Evolutionary conservation across 306 rosid genomes (phyloP), one percentile per base, ranked within the genome.

Genomic region (Lathyrus sativus): DNA sequence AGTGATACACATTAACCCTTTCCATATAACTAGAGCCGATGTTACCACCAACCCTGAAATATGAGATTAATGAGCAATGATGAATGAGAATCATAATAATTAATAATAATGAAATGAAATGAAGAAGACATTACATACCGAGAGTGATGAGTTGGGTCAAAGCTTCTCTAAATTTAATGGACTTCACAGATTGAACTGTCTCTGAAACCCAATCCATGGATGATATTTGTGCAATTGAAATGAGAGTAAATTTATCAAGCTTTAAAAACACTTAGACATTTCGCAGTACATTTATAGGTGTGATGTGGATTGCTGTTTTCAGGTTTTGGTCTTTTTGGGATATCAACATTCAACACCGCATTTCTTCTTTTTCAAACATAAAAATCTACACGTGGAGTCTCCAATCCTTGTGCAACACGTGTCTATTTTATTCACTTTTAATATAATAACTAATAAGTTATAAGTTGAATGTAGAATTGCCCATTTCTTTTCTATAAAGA

Each of bases 11-110:
- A 87, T 89, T 64, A 92, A 74, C 19, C 83, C 95, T 85, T 87
- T 89, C 98, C 98, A 92, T 68, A 89, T 83, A 41, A 89, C 73
- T 42, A 92, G 81, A 6, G 96, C 98, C 13, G 96, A 83, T 35
- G 96, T 76, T 24, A 87, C 89, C 73, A 92, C 83, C 95, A 92
- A 72, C 29, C 98, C 98, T 89, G 85, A 65, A 70, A n/a, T 14
- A 58, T 14, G 6, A 6, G 31, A 13, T 15, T 2, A 10, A 60
- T 33, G 7, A 11, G 37, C 6, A 22, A 57, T 3, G 3, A 60
- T 51, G 29, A 15, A 6, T 4, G 10, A 60, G 5, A 37, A 51
- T 26, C 3, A 26, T 26, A 26, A 26, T 26, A 24, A 1, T n/a
- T 15, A 48, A 37, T 9, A 41, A 42, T n/a, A n/a, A n/a, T n/a